Evolutionary conservation across 352 stramenopile species (phyloP).

Genomic region (Phytophthora citrophthora): DNA sequence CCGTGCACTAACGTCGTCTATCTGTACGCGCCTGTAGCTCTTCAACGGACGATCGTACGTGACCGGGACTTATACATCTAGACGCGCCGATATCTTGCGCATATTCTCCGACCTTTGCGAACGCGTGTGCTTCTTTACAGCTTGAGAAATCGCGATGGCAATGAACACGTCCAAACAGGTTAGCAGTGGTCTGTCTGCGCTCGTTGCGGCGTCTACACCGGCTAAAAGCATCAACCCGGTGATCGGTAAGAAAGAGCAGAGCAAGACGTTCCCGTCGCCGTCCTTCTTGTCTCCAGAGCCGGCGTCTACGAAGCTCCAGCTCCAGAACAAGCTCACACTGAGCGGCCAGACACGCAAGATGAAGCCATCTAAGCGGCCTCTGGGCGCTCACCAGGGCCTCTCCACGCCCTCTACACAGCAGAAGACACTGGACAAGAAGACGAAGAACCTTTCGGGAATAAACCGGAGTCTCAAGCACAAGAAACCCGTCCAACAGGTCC

Average conservation of each 20-base stretch:
- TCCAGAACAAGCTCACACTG: slow-evolving; percentile 44
- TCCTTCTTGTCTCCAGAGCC: slow-evolving; percentile 57
- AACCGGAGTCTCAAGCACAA: slow-evolving; percentile 17
- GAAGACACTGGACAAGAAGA: slow-evolving; percentile 17
- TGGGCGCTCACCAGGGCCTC: slow-evolving; percentile 30
- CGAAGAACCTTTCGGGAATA: slow-evolving; percentile 30
- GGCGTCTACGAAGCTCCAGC: slow-evolving; percentile 25
- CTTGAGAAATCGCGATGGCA: background rate
- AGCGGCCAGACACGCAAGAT: slow-evolving; percentile 47
- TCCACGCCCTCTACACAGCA: slow-evolving; percentile 3
- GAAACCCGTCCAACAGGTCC: slow-evolving; percentile 7
- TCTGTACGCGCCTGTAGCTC: background rate
- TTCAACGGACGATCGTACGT: background rate
- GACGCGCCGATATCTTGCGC: background rate
- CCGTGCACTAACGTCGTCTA: background rate
- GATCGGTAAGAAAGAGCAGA: background rate
- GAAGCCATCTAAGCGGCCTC: slow-evolving; percentile 43
- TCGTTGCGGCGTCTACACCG: slow-evolving; percentile 15
- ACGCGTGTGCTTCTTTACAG: slow-evolving; percentile 2
- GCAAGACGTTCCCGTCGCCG: slow-evolving; percentile 27
- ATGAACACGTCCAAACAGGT: slow-evolving; percentile 23
- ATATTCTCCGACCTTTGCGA: background rate
- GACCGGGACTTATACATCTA: background rate
- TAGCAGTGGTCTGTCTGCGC: slow-evolving; percentile 1
- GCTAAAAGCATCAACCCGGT: slow-evolving; percentile 3